Evolutionary conservation across 768 basidiomycete genomes (phyloP).

Genomic region (Leccinum ochraceum): DNA sequence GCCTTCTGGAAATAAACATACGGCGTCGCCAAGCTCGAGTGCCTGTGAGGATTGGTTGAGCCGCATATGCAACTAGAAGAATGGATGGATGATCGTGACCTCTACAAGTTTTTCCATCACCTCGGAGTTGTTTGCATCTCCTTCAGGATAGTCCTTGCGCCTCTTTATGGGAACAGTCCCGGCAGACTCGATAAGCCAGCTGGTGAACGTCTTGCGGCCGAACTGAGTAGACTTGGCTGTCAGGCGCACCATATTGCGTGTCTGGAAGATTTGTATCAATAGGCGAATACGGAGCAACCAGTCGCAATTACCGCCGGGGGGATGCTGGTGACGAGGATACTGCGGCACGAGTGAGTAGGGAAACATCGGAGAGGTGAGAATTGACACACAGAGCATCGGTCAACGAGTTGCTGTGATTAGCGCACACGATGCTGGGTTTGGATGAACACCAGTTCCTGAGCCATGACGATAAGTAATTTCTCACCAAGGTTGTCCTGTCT

Average conservation of each 20-base stretch:
- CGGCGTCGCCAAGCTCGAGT: conserved; percentile 71
- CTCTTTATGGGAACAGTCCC: conserved; percentile 85
- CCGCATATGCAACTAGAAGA: conserved; percentile 3
- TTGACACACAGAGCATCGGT: conserved; percentile 78
- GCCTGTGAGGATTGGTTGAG: conserved; percentile 46
- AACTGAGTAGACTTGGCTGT: conserved; percentile 91
- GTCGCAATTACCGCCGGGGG: conserved; percentile 55
- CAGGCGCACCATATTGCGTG: conserved; percentile 76
- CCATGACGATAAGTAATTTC: not conserved
- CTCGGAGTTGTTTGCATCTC: conserved; percentile 60
- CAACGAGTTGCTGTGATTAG: conserved; percentile 85
- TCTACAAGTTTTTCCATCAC: conserved; percentile 70
- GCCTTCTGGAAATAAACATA: conserved; percentile 87
- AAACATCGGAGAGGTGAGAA: not conserved
- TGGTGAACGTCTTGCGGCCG: conserved; percentile 79
- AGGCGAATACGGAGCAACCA: conserved; percentile 4
- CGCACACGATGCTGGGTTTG: conserved; percentile 66
- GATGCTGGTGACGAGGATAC: conserved; percentile 73
- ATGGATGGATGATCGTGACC: conserved; percentile 37
- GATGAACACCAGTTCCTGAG: not conserved
- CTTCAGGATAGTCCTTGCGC: conserved; percentile 64
- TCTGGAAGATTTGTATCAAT: conserved; percentile 39
- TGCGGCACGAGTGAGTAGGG: conserved; percentile 25
- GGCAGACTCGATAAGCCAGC: conserved; percentile 87
- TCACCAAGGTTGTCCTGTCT: conserved; percentile 74